Evolutionary conservation across 2,329 filamentous ascomycete genomes (phyloP).

Genomic region (Ophiostoma ips): DNA sequence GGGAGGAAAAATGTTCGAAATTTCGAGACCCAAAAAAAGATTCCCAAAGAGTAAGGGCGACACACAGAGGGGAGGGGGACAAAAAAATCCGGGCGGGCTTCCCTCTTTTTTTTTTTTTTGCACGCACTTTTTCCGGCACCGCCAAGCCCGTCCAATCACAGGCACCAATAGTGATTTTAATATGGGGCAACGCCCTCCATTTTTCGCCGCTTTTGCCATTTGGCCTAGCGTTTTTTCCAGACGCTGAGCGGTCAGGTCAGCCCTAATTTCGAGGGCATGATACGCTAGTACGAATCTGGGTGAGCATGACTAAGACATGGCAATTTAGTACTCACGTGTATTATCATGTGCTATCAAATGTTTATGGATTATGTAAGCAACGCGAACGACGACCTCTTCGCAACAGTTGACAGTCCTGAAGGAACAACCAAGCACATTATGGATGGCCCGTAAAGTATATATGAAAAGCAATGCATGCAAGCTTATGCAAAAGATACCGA

Average conservation of each 20-base stretch:
- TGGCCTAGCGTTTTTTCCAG: neutral
- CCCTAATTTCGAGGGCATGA: neutral
- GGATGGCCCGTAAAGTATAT: no score
- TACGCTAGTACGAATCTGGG: neutral
- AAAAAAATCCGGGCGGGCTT: neutral
- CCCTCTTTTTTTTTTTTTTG: slow-evolving; percentile 3
- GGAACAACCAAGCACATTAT: no score
- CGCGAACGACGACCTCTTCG: neutral
- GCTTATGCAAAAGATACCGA: no score
- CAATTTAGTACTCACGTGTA: neutral
- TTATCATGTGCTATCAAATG: neutral
- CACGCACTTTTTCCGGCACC: slow-evolving; percentile 5
- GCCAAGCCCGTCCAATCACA: neutral
- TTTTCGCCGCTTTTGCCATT: neutral
- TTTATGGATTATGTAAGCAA: neutral
- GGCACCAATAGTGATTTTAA: neutral
- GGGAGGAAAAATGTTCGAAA: neutral
- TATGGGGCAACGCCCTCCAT: neutral
- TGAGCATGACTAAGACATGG: neutral
- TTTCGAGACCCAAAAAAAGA: neutral
- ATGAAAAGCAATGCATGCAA: no score
- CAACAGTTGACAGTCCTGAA: no score
- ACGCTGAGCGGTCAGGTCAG: neutral
- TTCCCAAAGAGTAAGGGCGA: neutral
- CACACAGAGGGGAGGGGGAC: slow-evolving; percentile 1